Percentiles rank a stretch among this genome's conserved stretches.
Evolutionary conservation across 129 eudicot species (phyloP).

Genomic region (Logfia minima): DNA sequence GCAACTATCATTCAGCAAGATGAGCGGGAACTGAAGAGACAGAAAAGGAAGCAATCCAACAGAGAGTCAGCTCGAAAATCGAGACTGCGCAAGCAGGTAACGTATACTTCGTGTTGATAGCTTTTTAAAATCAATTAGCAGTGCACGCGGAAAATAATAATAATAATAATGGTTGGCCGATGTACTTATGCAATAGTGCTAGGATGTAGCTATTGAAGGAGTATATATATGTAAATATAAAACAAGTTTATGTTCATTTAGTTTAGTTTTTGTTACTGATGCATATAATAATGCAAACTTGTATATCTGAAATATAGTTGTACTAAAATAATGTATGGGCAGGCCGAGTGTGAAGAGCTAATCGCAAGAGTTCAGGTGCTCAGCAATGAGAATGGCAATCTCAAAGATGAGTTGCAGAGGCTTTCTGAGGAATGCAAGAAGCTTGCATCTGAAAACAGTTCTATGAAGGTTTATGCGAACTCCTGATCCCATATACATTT

Average conservation of each 20-base stretch:
- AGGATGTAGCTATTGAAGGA: not conserved
- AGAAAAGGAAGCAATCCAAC: constrained; percentile 87
- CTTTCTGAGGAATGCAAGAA: constrained; percentile 62
- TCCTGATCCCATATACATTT: not conserved
- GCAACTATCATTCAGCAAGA: constrained; percentile 48
- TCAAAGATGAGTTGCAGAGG: constrained; percentile 62
- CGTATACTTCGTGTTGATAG: not conserved
- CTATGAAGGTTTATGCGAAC: constrained; percentile 48
- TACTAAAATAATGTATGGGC: not conserved
- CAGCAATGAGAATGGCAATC: constrained; percentile 49
- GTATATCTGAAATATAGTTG: not conserved
- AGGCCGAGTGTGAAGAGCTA: constrained; percentile 90
- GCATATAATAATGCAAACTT: not conserved
- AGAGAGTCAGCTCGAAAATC: constrained; percentile 91
- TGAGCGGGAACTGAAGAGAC: constrained; percentile 86
- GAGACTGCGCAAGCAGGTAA: constrained; percentile 93
- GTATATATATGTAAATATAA: not conserved
- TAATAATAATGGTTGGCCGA: not conserved
- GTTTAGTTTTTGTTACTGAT: not conserved
- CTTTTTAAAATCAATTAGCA: not conserved
- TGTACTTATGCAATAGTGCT: not conserved
- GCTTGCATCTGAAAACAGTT: constrained; percentile 57
- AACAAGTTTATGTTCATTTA: not conserved
- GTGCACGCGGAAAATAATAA: not conserved
- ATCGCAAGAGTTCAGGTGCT: constrained; percentile 57